Percentiles rank a stretch among this genome's conserved stretches.
These are phyloP conservation scores for Lunasporangiospora selenospora DNA, from an alignment of 192 early-diverging fungal species.

Conservation along the genomic window DNA sequence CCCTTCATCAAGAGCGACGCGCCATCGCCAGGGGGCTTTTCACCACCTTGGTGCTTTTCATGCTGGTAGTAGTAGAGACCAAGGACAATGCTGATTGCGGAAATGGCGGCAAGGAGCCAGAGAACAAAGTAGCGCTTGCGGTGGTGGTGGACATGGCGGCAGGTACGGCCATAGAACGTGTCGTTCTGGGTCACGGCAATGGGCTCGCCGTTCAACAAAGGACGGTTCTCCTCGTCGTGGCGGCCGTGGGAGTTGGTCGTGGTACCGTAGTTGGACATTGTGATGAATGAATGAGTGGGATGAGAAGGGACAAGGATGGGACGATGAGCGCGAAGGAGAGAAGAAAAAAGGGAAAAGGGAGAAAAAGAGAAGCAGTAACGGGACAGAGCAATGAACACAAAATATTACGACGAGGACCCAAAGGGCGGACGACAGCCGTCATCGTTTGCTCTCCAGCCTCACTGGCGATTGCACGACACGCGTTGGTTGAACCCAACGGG, in stretches of 20 bases:
- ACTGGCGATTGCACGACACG: too few relatives aligned
- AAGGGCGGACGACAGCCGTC: too few relatives aligned
- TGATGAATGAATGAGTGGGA: not conserved
- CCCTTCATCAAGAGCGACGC: not conserved
- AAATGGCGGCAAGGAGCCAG: constrained; percentile 34
- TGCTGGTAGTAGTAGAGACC: constrained; percentile 36
- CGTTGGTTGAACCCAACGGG: not conserved
- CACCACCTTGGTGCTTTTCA: constrained; percentile 11
- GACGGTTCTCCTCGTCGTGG: constrained; percentile 33
- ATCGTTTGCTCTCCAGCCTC: too few relatives aligned
- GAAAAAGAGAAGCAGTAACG: constrained; percentile 4
- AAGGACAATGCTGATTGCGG: constrained; percentile 30
- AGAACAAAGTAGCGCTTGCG: constrained; percentile 46
- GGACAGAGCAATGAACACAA: not conserved
- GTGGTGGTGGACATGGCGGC: constrained; percentile 40
- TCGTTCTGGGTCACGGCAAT: constrained; percentile 14
- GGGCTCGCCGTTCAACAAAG: constrained; percentile 33
- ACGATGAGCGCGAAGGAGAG: constrained; percentile 1
- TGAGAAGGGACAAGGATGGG: constrained; percentile 1
- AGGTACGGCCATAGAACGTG: constrained; percentile 43
- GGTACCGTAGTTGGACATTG: constrained; percentile 47
- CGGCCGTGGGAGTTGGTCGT: constrained; percentile 17
- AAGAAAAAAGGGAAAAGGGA: not conserved
- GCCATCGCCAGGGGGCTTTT: constrained; percentile 10
- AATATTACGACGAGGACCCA: not conserved